Evolutionary conservation across 257 asterid species (phyloP).

Genomic region (Plantago major): DNA sequence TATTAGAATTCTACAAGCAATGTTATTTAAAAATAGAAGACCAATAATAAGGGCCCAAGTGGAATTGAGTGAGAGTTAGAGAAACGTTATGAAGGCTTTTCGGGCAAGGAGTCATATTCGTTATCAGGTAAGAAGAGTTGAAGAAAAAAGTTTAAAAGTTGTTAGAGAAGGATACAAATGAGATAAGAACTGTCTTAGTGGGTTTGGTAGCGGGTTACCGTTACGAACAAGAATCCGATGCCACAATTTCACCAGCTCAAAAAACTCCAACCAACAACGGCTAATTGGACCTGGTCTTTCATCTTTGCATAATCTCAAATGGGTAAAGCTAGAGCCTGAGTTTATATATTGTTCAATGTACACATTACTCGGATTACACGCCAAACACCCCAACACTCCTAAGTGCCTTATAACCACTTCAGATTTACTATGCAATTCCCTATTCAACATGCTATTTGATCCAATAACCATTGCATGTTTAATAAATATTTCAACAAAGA

Average conservation of each 20-base stretch:
- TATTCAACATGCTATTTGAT: too few relatives aligned
- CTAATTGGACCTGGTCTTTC: constrained; percentile 29
- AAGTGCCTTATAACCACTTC: too few relatives aligned
- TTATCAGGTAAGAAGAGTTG: constrained; percentile 29
- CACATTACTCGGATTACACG: too few relatives aligned
- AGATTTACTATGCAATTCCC: too few relatives aligned
- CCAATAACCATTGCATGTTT: too few relatives aligned
- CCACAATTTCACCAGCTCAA: constrained; percentile 30
- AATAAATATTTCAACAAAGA: too few relatives aligned
- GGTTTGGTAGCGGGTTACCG: constrained; percentile 54
- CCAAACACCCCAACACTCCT: too few relatives aligned
- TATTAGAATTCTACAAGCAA: background rate
- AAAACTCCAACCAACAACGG: constrained; percentile 42
- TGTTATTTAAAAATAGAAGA: background rate
- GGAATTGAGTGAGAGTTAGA: constrained; percentile 28
- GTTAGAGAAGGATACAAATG: constrained; percentile 20
- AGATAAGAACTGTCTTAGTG: too few relatives aligned
- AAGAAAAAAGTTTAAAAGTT: constrained; percentile 7
- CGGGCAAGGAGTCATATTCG: constrained; percentile 49
- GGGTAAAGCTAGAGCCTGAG: too few relatives aligned
- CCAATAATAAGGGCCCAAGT: constrained; percentile 15
- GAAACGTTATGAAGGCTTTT: background rate
- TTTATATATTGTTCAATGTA: too few relatives aligned
- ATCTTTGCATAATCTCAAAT: background rate
- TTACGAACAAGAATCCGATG: constrained; percentile 50